Percentiles rank a stretch among this genome's conserved stretches.
These are phyloP conservation scores for Perkinsus olseni DNA, from an alignment of 169 alveolate genomes.

Conservation along the genomic window DNA sequence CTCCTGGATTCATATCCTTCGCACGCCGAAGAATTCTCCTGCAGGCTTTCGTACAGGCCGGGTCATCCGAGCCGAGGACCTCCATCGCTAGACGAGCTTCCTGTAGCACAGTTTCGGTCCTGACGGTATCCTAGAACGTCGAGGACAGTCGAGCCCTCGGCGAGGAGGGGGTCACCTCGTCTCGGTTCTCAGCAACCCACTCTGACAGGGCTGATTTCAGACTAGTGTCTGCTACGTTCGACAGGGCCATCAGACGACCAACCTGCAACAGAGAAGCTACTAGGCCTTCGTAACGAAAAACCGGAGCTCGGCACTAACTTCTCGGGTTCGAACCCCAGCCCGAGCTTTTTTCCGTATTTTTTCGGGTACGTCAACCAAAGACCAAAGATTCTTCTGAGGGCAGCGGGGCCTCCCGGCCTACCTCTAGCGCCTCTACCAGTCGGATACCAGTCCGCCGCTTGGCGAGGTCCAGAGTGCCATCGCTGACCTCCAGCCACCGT, in stretches of 20 bases:
- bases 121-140: neutral
- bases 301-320: too few species aligned
- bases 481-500: neutral
- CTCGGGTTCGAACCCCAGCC: too few species aligned
- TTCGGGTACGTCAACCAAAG: too few species aligned
- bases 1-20: neutral
- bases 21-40: neutral
- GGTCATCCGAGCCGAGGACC: neutral
- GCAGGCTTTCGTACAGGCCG: neutral
- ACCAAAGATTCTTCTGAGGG: too few species aligned
- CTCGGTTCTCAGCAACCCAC: neutral
- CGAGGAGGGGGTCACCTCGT: neutral
- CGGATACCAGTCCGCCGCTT: neutral
- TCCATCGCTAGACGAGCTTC: neutral
- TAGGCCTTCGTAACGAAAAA: too few species aligned
- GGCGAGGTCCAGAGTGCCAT: neutral
- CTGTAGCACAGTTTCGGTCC: neutral
- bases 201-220: neutral
- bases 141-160: neutral
- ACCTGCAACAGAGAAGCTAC: too few species aligned
- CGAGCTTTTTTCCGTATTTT: too few species aligned
- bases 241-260: neutral
- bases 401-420: too few species aligned
- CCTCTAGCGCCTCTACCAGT: neutral
- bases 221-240: neutral